Percentiles rank a stretch among this genome's conserved stretches.
These are phyloP conservation scores for Colletotrichum camelliae DNA, from an alignment of 2,329 filamentous ascomycete genomes.

Conservation along the genomic window DNA sequence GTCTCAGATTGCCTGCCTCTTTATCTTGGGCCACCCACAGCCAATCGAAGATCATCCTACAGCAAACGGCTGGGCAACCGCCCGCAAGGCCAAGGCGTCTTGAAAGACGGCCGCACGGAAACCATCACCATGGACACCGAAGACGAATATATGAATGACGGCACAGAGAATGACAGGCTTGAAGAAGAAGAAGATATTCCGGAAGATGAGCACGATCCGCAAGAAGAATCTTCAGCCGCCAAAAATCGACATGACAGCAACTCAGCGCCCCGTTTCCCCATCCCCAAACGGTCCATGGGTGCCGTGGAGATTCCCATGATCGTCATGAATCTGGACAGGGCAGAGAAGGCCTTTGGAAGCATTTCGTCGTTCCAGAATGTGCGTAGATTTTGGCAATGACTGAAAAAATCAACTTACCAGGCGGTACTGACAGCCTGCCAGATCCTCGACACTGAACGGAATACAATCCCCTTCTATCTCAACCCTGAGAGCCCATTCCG, in stretches of 20 bases:
- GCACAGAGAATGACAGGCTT: neutral
- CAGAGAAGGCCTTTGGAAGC: constrained; percentile 47
- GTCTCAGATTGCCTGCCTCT: neutral
- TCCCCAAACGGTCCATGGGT: constrained; percentile 38
- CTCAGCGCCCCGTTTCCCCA: constrained; percentile 30
- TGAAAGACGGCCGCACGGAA: neutral
- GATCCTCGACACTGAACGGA: constrained; percentile 53
- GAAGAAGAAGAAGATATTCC: neutral
- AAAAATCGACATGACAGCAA: neutral
- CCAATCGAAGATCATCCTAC: neutral
- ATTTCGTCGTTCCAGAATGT: constrained; percentile 43
- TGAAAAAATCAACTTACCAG: neutral
- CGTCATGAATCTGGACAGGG: constrained; percentile 48
- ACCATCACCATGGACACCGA: constrained; percentile 12
- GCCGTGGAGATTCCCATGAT: constrained; percentile 50
- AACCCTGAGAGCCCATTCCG: constrained; percentile 81
- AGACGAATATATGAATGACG: neutral
- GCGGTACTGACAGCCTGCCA: constrained; percentile 26
- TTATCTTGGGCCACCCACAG: neutral
- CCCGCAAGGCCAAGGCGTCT: neutral
- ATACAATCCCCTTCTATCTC: constrained; percentile 72
- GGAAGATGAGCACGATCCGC: neutral
- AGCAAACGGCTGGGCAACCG: neutral
- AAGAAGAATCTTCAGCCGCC: neutral
- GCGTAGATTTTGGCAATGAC: constrained; percentile 18